These are phyloP conservation scores for Gaeumannomyces sp. DNA, from an alignment of 2,329 filamentous ascomycete species.

Conservation along the genomic window DNA sequence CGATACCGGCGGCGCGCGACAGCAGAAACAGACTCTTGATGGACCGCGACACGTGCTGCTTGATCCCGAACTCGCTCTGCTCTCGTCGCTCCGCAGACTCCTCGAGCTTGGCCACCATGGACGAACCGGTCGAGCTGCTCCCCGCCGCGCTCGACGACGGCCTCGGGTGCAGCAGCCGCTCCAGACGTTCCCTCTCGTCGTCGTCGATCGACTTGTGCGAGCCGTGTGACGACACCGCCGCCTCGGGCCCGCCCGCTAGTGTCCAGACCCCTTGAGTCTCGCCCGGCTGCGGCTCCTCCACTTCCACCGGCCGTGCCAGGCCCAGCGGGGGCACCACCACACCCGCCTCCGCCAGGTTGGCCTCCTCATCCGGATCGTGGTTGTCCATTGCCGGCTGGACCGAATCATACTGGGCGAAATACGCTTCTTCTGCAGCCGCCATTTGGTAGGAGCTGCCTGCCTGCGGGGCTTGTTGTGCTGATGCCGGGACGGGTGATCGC, in stretches of 20 bases:
- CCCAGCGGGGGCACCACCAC: constrained; percentile 29
- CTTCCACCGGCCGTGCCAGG: constrained; percentile 19
- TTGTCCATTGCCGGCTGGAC: constrained; percentile 78
- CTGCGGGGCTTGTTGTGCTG: constrained; percentile 11
- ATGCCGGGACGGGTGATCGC: constrained; percentile 53
- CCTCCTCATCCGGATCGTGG: constrained; percentile 70
- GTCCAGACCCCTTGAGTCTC: constrained; percentile 37
- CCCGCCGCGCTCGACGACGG: constrained; percentile 50
- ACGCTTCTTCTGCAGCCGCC: constrained; percentile 56
- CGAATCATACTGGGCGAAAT: constrained; percentile 69
- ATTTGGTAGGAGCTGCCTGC: constrained; percentile 19
- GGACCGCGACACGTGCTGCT: constrained; percentile 71
- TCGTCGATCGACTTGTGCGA: constrained; percentile 27
- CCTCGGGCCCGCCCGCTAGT: constrained; percentile 36
- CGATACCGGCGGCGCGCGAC: constrained; percentile 64
- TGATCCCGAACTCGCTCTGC: constrained; percentile 65
- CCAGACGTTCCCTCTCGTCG: constrained; percentile 32
- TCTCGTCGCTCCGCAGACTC: constrained; percentile 49
- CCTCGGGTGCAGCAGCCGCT: constrained; percentile 45
- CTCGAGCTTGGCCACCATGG: constrained; percentile 57
- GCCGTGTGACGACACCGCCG: constrained; percentile 22
- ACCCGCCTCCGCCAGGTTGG: constrained; percentile 22
- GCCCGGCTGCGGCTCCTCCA: constrained; percentile 24
- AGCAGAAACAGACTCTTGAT: constrained; percentile 71
- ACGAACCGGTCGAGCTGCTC: constrained; percentile 48